These are phyloP conservation scores for Basidiobolus heterosporus DNA, from an alignment of 371 early-diverging fungal species.

Conservation along the genomic window DNA sequence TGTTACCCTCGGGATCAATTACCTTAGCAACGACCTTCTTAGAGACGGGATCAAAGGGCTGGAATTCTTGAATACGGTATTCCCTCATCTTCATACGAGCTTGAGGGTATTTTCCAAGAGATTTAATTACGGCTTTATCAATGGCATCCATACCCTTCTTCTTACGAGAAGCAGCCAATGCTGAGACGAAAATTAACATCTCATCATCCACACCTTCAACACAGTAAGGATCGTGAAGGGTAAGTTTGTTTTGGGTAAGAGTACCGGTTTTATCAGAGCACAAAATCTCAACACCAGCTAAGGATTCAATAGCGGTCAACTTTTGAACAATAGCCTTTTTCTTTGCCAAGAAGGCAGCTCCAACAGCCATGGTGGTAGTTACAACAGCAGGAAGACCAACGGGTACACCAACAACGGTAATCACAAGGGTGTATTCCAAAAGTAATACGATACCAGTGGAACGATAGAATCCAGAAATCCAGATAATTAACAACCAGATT, in stretches of 20 bases:
- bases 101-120: constrained; percentile 4
- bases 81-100: too few species aligned
- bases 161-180: constrained; percentile 36
- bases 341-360: constrained; percentile 72
- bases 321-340: constrained; percentile 89
- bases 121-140: constrained; percentile 49
- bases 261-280: constrained; percentile 96
- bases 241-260: constrained; percentile 80
- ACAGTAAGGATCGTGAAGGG: constrained; percentile 42
- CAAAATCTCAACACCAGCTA: constrained; percentile 83
- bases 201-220: constrained; percentile 35
- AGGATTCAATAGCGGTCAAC: constrained; percentile 77
- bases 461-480: neutral
- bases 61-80: constrained; percentile 35
- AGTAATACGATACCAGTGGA: neutral
- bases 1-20: constrained; percentile 1
- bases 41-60: constrained; percentile 6
- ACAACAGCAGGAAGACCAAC: constrained; percentile 88
- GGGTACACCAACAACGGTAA: constrained; percentile 86
- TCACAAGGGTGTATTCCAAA: constrained; percentile 24
- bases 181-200: constrained; percentile 34
- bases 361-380: constrained; percentile 90
- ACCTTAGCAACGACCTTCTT: neutral
- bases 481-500: constrained; percentile 16
- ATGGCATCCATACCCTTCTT: constrained; percentile 58